These are phyloP conservation scores for Fusarium dlaminii DNA, from an alignment of 2,329 filamentous ascomycete species.

Conservation along the genomic window DNA sequence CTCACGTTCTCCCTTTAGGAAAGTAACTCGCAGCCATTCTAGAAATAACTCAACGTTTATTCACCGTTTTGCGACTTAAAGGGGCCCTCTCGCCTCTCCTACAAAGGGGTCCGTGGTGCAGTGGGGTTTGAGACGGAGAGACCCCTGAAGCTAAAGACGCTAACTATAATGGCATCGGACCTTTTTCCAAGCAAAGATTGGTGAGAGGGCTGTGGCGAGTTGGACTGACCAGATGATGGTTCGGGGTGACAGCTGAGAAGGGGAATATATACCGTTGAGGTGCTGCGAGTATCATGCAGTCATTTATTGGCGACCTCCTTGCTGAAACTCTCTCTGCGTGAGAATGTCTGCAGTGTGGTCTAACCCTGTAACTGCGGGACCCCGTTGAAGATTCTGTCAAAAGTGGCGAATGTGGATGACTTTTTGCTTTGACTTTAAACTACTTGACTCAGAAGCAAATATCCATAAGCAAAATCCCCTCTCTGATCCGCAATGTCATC, in stretches of 20 bases:
- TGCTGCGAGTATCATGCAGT: neutral
- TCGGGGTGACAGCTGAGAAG: neutral
- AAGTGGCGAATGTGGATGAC: neutral
- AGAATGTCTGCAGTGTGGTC: neutral
- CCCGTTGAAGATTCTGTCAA: neutral
- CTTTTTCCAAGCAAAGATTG: conserved; percentile 5
- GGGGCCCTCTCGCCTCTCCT: neutral
- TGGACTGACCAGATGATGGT: neutral
- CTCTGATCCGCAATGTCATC: neutral
- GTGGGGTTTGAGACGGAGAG: neutral
- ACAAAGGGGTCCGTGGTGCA: neutral
- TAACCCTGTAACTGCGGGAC: neutral
- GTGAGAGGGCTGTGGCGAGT: neutral
- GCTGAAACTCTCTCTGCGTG: neutral
- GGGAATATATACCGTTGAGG: neutral
- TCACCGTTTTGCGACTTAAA: neutral
- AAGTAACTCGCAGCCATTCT: neutral
- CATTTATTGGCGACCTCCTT: neutral
- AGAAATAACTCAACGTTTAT: neutral
- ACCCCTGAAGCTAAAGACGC: neutral
- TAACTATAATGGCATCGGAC: conserved; percentile 1
- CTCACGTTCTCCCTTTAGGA: neutral
- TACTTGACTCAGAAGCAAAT: neutral
- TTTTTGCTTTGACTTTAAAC: neutral
- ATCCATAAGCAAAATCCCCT: neutral